Evolutionary conservation across 352 stramenopile genomes (phyloP).

Genomic region (Phytophthora cryptogea): DNA sequence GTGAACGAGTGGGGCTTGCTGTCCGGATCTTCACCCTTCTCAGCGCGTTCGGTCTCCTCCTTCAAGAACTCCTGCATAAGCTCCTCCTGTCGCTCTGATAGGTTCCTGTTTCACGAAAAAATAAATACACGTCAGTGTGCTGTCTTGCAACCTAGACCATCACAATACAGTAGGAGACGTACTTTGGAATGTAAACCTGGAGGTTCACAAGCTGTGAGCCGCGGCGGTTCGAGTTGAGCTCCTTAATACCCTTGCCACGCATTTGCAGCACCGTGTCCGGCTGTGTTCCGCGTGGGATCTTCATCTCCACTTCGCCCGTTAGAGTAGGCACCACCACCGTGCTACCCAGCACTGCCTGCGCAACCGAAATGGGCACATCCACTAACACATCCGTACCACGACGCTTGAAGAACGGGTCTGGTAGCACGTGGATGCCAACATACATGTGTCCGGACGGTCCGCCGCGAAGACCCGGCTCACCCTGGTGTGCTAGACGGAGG

Average conservation of each 20-base stretch:
- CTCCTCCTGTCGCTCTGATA: constrained; percentile 95
- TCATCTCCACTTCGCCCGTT: constrained; percentile 97
- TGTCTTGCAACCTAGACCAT: neutral
- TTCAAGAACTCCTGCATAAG: constrained; percentile 96
- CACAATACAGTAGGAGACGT: constrained; percentile 28
- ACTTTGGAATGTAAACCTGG: constrained; percentile 95
- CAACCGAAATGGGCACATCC: constrained; percentile 93
- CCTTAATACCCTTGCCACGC: constrained; percentile 95
- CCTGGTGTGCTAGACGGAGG: constrained; percentile 92
- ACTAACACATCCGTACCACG: constrained; percentile 95
- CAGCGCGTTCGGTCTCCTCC: constrained; percentile 73
- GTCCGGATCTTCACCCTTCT: constrained; percentile 67
- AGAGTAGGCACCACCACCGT: constrained; percentile 97
- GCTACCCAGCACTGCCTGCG: constrained; percentile 93
- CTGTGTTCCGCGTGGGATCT: constrained; percentile 95
- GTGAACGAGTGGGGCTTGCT: constrained; percentile 87
- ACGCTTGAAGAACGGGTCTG: constrained; percentile 96
- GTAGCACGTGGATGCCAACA: constrained; percentile 93
- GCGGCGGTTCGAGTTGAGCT: constrained; percentile 91
- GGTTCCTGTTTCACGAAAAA: constrained; percentile 49
- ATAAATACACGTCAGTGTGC: constrained; percentile 4
- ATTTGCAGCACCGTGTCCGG: constrained; percentile 96
- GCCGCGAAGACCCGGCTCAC: constrained; percentile 84
- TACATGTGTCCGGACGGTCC: constrained; percentile 93
- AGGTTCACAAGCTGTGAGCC: constrained; percentile 98